Evolutionary conservation across 306 rosid species (phyloP), one percentile per base, ranked within the genome.

Genomic region (Cucurbita maxima): DNA sequence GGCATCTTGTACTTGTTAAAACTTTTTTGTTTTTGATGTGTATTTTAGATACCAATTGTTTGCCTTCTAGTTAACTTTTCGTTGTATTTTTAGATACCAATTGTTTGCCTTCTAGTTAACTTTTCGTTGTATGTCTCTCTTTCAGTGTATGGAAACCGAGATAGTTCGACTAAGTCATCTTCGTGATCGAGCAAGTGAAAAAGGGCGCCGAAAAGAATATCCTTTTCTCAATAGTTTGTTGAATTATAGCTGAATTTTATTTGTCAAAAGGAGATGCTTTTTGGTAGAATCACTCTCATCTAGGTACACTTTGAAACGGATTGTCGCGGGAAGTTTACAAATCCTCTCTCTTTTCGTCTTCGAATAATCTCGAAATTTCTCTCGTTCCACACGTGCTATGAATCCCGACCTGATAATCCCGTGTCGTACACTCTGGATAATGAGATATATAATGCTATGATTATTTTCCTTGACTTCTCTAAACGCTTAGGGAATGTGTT

Each of bases 171-270:
- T 95, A 63, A 86, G 88, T 77, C 99, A 95, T 83, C 99, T 95
- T 80, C 89, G 99, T 76, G 99, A 95, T 81, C 93, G 99, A 86
- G 99, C 99, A 68, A 95, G 99, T 83, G 99, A 95, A 79, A 89
- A 82, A 76, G 99, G 99, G 53, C 92, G 88, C 18, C 80, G 92
- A 76, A 95, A 91, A 80, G 97, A 95, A 95, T 95, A 95, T 95
- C 99, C 99, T 95, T 90, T 76, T 52, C 36, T 55, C 20, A 71
- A 25, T 34, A 36, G 66, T n/a, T 77, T 56, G 73, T 60, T 77
- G 50, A 41, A 76, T 70, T 50, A 54, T 82, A 10, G 47, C 5
- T 60, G 56, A 61, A 51, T 63, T 34, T 52, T 19, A 48, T 38
- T 58, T 61, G 11, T 1, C 19, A 64, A 6, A 64, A 43, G 5